Percentiles rank a stretch among this genome's conserved stretches.
These are phyloP conservation scores for Cyberlindnera japonica DNA, from an alignment of 805 yeast species.

Conservation along the genomic window DNA sequence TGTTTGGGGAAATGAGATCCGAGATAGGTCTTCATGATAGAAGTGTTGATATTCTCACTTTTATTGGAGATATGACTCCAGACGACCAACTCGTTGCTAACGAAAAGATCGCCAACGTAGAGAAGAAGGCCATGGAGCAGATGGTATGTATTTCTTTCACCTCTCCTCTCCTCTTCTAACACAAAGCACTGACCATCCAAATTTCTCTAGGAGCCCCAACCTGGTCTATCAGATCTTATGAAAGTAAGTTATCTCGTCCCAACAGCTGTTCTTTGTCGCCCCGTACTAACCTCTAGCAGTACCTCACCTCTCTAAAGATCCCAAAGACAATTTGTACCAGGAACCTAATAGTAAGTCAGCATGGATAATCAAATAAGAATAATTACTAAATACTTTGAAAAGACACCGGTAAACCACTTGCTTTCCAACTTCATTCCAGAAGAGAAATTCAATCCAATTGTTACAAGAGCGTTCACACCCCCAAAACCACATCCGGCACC, in stretches of 20 bases:
- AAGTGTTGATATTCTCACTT: constrained; percentile 49
- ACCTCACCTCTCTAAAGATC: constrained; percentile 24
- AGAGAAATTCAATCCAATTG: constrained; percentile 44
- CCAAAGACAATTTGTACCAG: constrained; percentile 61
- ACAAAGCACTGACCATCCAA: neutral
- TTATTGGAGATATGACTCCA: constrained; percentile 41
- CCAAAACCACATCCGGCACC: constrained; percentile 70
- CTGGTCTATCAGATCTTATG: constrained; percentile 20
- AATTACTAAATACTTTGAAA: neutral
- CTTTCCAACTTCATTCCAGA: constrained; percentile 40
- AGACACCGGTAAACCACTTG: constrained; percentile 50
- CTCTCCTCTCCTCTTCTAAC: neutral
- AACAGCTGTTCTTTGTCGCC: neutral
- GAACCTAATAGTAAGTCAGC: constrained; percentile 35
- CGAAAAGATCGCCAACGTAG: constrained; percentile 46
- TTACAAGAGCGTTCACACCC: constrained; percentile 63
- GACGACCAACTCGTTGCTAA: constrained; percentile 42
- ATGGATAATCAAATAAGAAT: neutral
- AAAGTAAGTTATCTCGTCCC: constrained; percentile 3
- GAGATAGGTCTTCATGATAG: constrained; percentile 47
- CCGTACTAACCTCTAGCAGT: constrained; percentile 4
- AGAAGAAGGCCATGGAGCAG: constrained; percentile 55
- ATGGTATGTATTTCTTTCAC: constrained; percentile 33
- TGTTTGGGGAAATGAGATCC: constrained; percentile 57
- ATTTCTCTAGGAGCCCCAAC: constrained; percentile 23